phyloP scores from a whole-genome alignment of 352 stramenopile genomes.

The Hyaloperonospora arabidopsidis region DNA sequence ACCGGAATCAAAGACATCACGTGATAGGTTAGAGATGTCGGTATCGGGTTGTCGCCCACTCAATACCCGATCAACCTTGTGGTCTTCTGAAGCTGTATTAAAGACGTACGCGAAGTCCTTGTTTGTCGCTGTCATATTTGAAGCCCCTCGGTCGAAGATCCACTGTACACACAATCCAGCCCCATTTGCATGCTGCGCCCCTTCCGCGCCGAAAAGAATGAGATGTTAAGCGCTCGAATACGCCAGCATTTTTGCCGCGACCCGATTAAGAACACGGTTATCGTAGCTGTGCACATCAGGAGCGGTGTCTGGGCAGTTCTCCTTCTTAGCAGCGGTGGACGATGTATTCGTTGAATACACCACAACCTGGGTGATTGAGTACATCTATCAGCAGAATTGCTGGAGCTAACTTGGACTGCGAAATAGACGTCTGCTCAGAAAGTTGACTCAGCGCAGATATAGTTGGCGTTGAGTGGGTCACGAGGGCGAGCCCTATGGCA shows the following conservation, averaged over 20 bases:
- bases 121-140: constrained; percentile 18
- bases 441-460: constrained; percentile 13
- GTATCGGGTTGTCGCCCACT: constrained; percentile 4
- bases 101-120: constrained; percentile 13
- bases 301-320: neutral
- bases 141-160: constrained; percentile 14
- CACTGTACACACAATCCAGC: constrained; percentile 3
- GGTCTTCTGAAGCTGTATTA: constrained; percentile 2
- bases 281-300: constrained; percentile 15
- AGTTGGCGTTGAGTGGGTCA: neutral
- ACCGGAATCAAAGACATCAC: constrained; percentile 2
- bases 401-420: neutral
- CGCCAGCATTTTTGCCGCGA: constrained; percentile 5
- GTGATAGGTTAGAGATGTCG: neutral
- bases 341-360: neutral
- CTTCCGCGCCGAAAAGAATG: constrained; percentile 23
- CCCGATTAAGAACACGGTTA: constrained; percentile 16
- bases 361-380: neutral
- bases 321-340: neutral
- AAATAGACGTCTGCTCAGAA: neutral
- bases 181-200: constrained; percentile 14
- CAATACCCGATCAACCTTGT: constrained; percentile 7
- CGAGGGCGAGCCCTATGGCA: constrained; percentile 46
- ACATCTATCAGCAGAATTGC: constrained; percentile 9
- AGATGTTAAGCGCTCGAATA: constrained; percentile 10